phyloP scores from a whole-genome alignment of 805 yeast species.

The Vanderwaltozyma yarrowii region DNA sequence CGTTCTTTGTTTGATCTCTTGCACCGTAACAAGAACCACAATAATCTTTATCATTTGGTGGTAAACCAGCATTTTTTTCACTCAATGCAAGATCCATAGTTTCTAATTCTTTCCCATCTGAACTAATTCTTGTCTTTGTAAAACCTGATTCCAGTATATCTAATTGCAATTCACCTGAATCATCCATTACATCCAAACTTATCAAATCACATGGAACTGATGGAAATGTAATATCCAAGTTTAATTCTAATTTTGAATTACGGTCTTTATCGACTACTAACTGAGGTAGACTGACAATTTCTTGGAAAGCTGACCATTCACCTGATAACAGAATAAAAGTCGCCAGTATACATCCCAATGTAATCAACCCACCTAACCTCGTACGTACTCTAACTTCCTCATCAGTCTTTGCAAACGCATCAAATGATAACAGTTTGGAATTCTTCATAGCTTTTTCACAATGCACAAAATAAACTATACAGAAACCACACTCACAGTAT shows the following conservation, averaged over 20 bases:
- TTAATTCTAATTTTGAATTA: conserved; percentile 63
- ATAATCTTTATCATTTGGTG: conserved; percentile 36
- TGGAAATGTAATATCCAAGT: conserved; percentile 75
- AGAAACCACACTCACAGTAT: no score
- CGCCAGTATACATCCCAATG: conserved; percentile 55
- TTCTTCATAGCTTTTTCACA: background rate
- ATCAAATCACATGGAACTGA: conserved; percentile 75
- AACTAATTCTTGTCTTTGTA: conserved; percentile 50
- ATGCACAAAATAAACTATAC: no score
- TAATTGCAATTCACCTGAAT: conserved; percentile 71
- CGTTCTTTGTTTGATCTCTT: conserved; percentile 49
- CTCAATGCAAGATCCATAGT: conserved; percentile 32
- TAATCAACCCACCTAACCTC: conserved; percentile 81
- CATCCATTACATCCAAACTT: conserved; percentile 79
- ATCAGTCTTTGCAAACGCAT: conserved; percentile 85
- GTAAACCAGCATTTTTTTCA: conserved; percentile 29
- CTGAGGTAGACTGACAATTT: conserved; percentile 63
- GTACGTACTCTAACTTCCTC: conserved; percentile 89
- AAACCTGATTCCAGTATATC: conserved; percentile 66
- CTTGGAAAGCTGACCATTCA: conserved; percentile 68
- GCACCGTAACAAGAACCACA: conserved; percentile 95
- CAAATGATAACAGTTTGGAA: conserved; percentile 41
- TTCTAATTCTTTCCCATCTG: conserved; percentile 37
- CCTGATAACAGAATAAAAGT: conserved; percentile 53
- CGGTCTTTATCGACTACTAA: conserved; percentile 81